Evolutionary conservation across 345 rosid species (phyloP), one percentile per base, ranked within the genome.

Genomic region (Xanthoceras sorbifolium): DNA sequence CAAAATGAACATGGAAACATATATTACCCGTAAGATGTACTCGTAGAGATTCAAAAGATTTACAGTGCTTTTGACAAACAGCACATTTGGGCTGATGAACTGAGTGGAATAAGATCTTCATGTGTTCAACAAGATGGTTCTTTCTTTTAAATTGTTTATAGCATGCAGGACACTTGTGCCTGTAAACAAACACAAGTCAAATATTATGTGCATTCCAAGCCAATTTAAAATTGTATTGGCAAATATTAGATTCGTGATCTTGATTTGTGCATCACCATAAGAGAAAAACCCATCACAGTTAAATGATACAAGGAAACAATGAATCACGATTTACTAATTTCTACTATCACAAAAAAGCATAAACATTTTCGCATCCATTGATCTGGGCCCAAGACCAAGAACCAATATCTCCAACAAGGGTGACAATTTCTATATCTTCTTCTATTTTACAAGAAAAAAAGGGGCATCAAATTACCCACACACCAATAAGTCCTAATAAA

Each of bases 111-210:
- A 93, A 83, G 73, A 77, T 82, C 82, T 87, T 92, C 97, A 93
- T 89, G 86, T 92, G 98, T 80, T 89, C 94, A 26, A 94, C 84
- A 17, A 92, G 97, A 82, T 92, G 97, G 54, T 83, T 85, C 75
- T 86, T 85, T 82, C 85, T 88, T 71, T 89, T 92, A 70, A 83
- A 94, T 80, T 90, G 89, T 87, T 87, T 88, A 86, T 74, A 88
- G 86, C 97, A 94, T 38, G 95, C 97, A 32, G 81, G 79, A 76
- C 93, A 94, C 78, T 48, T 87, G 84, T 92, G 82, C 88, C 97
- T 94, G 82, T 32, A 73, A 69, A 66, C 20, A 74, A 46, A 50
- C 48, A 50, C 25, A 23, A 46, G 26, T 22, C 29, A 28, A 36
- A 59, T 25, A n/a, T n/a, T 54, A 28, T 4, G 26, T 1, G 4